Base-by-base conservation (phyloP, 176 grass and related monocot genomes). In the Hordeum marinum region DNA sequence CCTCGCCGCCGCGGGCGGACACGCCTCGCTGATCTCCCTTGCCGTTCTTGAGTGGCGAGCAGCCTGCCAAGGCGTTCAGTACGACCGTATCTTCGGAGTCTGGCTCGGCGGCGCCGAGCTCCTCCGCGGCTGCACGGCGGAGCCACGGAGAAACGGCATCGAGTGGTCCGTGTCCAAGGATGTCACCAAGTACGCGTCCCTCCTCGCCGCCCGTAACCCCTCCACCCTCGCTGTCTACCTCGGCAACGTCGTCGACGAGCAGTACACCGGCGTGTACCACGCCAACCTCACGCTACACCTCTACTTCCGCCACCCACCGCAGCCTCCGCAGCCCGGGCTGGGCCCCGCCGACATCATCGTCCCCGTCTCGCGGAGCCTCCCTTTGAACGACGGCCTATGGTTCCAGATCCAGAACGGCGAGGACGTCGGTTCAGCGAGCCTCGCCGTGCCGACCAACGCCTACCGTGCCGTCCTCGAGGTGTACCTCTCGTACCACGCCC, bases 101-200 rank as follows among this genome's bases (percentile, higher is more conserved):
- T 97, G 94, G 94, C 89, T 97, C 10, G 91, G 54, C 25, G 91
- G 94, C 76, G 89, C 82, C 10, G 94, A 97, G 89, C 84, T 97
- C 75, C 82, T 97, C 26, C 91, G 94, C 39, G 80, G 91, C 32
- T 88, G 91, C 89, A 96, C 91, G 0, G 89, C 91, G 0, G 91
- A 94, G 79, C 91, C 94, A 7, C 72, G 63, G 23, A 11, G 3
- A 0, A 78, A 57, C 26, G 89, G 91, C 71, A 77, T 96, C 39
- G 57, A 63, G 29, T 96, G 89, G 94, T 79, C 82, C 20, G 87
- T 96, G 10, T 86, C 76, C 39, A 96, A 96, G 78, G 91, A 93
- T 82, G 26, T 93, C 42, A 91, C 86, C 73, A 93, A 86, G 77
- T 96, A 96, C 77, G 76, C 83, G 12, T 89, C 92, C 75, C 87